Percentiles rank a stretch among this genome's conserved stretches.
Conservation (phyloP, 1,284 basidiomycete species). For the Cutaneotrichosporon sp. region DNA sequence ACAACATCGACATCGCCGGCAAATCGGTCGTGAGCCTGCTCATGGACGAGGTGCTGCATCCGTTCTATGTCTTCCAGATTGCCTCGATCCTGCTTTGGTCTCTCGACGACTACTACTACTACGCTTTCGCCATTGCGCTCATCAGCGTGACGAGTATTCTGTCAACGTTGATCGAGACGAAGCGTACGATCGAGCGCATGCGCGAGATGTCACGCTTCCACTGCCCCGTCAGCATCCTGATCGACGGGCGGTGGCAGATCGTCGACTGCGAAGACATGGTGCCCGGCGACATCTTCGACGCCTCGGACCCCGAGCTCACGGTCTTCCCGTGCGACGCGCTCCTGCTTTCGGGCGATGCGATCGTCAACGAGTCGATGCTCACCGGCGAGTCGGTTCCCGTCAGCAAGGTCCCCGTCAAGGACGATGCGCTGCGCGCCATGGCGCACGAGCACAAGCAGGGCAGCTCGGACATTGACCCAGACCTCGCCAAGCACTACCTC, state of each 20-base stretch:
- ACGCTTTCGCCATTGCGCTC: conserved; percentile 94
- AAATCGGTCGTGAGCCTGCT: conserved; percentile 81
- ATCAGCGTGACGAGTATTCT: conserved; percentile 86
- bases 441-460: conserved; percentile 62
- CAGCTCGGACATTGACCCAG: conserved; percentile 64
- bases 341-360: conserved; percentile 59
- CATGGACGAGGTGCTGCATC: conserved; percentile 91
- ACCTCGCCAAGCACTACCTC: conserved; percentile 81
- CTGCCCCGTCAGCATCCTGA: conserved; percentile 73
- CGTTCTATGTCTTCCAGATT: conserved; percentile 98
- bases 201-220: conserved; percentile 93
- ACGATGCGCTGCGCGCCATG: conserved; percentile 71
- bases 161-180: conserved; percentile 90
- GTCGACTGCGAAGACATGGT: conserved; percentile 79
- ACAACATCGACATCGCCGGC: conserved; percentile 87
- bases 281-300: conserved; percentile 90
- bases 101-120: conserved; percentile 93
- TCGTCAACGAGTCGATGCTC: conserved; percentile 80
- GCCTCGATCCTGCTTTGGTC: conserved; percentile 94
- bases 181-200: conserved; percentile 92
- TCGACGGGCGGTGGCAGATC: conserved; percentile 71
- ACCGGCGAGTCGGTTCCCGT: conserved; percentile 76
- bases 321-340: conserved; percentile 82
- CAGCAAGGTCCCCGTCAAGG: conserved; percentile 65
- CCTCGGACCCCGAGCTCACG: conserved; percentile 72